Evolutionary conservation across 2,329 filamentous ascomycete genomes (phyloP).

Genomic region (Aspergillus melleus): DNA sequence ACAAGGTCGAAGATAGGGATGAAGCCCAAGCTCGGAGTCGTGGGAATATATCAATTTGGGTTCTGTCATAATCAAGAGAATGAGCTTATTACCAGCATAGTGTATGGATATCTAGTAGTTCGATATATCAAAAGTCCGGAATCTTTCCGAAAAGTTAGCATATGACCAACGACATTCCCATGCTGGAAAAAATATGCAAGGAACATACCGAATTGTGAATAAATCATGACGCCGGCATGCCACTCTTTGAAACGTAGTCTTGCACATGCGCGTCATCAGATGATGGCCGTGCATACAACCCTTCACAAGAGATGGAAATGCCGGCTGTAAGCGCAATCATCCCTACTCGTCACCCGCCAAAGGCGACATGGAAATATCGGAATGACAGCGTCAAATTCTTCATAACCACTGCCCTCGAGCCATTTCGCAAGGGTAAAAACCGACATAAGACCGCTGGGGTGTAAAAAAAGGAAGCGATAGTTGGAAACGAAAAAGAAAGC

Average conservation of each 20-base stretch:
- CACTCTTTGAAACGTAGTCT: slow-evolving; percentile 10
- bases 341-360: not conserved
- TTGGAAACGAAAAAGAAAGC: not conserved
- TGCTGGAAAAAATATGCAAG: not conserved
- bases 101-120: not conserved
- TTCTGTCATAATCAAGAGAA: not conserved
- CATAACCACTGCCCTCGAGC: not conserved
- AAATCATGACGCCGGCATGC: slow-evolving; percentile 30
- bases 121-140: slow-evolving; percentile 4
- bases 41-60: not conserved
- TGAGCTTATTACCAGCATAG: not conserved
- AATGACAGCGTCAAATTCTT: not conserved
- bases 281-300: slow-evolving; percentile 1
- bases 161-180: not conserved
- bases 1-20: not conserved
- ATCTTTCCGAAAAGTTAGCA: slow-evolving; percentile 21
- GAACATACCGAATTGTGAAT: slow-evolving; percentile 28
- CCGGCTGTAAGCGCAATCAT: slow-evolving; percentile 22
- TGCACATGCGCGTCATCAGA: not conserved
- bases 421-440: not conserved
- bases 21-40: not conserved
- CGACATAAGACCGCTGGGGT: not conserved
- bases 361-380: not conserved
- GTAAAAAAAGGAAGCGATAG: slow-evolving; percentile 1
- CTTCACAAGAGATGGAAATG: slow-evolving; percentile 14